These are phyloP conservation scores for Phytopythium chamaehyphon DNA, from an alignment of 352 stramenopile species.

Conservation along the genomic window DNA sequence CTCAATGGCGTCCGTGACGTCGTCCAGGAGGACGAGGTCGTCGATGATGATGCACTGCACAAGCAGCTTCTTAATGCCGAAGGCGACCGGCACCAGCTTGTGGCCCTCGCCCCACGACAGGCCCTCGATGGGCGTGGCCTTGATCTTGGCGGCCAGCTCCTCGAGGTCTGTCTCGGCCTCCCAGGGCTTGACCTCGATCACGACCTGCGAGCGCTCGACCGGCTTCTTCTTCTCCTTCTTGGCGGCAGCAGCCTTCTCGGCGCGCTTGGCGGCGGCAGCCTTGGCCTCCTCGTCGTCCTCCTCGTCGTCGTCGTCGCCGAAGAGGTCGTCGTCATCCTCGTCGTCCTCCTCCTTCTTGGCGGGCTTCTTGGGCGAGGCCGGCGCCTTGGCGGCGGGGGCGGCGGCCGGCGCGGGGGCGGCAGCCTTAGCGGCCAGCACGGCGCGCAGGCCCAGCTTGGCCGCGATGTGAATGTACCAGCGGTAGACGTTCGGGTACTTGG, in stretches of 20 bases:
- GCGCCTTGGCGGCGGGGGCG: slow-evolving; percentile 16
- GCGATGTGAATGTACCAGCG: slow-evolving; percentile 68
- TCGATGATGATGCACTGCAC: slow-evolving; percentile 84
- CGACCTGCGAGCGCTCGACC: slow-evolving; percentile 56
- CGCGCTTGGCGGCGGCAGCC: slow-evolving; percentile 47
- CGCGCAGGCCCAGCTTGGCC: slow-evolving; percentile 47
- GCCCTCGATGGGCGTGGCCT: slow-evolving; percentile 64
- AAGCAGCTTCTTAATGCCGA: slow-evolving; percentile 86
- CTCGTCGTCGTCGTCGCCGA: slow-evolving; percentile 54
- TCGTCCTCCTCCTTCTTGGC: slow-evolving; percentile 20
- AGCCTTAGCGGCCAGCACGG: slow-evolving; percentile 27
- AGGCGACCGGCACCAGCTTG: slow-evolving; percentile 83
- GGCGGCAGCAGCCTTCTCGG: slow-evolving; percentile 33
- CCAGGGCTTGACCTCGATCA: slow-evolving; percentile 73
- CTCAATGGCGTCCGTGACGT: slow-evolving; percentile 81
- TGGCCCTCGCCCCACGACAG: slow-evolving; percentile 76
- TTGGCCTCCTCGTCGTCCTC: slow-evolving; percentile 51
- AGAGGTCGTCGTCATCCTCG: slow-evolving; percentile 54
- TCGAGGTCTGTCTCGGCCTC: slow-evolving; percentile 77
- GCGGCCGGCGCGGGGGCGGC: slow-evolving; percentile 15
- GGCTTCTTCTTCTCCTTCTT: slow-evolving; percentile 74
- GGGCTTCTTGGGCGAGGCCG: slow-evolving; percentile 23
- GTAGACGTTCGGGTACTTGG: slow-evolving; percentile 62
- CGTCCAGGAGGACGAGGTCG: slow-evolving; percentile 71
- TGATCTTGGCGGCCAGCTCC: slow-evolving; percentile 68